Percentiles rank a stretch among this genome's conserved stretches.
Evolutionary conservation across 2,329 filamentous ascomycete species (phyloP).

Genomic region (Exophiala xenobiotica): DNA sequence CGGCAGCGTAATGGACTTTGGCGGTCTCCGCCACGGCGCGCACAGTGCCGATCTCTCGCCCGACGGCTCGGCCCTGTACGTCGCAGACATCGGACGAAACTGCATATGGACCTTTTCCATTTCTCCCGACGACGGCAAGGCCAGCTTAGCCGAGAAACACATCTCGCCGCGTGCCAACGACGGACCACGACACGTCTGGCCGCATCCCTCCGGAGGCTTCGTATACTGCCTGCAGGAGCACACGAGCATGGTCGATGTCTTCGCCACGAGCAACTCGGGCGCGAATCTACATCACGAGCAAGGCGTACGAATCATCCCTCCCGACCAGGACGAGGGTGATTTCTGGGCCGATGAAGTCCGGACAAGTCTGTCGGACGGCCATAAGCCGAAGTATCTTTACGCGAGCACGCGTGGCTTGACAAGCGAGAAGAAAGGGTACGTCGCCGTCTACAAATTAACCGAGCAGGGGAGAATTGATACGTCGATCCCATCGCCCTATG

Average conservation of each 20-base stretch:
- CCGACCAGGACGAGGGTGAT: slow-evolving; percentile 9
- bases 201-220: slow-evolving; percentile 27
- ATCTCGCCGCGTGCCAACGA: slow-evolving; percentile 27
- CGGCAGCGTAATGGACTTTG: slow-evolving; percentile 31
- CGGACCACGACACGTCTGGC: slow-evolving; percentile 30
- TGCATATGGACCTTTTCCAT: slow-evolving; percentile 31
- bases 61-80: slow-evolving; percentile 28
- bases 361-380: slow-evolving; percentile 22
- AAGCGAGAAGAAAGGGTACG: slow-evolving; percentile 24
- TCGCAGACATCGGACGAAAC: slow-evolving; percentile 34
- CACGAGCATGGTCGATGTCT: slow-evolving; percentile 31
- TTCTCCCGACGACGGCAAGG: slow-evolving; percentile 6
- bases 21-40: slow-evolving; percentile 31
- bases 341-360: slow-evolving; percentile 34
- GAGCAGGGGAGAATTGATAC: slow-evolving; percentile 19
- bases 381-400: slow-evolving; percentile 27
- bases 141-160: slow-evolving; percentile 27
- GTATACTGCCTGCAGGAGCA: slow-evolving; percentile 32
- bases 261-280: slow-evolving; percentile 15
- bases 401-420: slow-evolving; percentile 28
- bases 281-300: slow-evolving; percentile 25
- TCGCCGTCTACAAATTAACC: slow-evolving; percentile 28
- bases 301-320: slow-evolving; percentile 28
- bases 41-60: slow-evolving; percentile 33
- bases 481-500: not conserved